Evolutionary conservation across 352 stramenopile species (phyloP).

Genomic region (Phytophthora capsici): DNA sequence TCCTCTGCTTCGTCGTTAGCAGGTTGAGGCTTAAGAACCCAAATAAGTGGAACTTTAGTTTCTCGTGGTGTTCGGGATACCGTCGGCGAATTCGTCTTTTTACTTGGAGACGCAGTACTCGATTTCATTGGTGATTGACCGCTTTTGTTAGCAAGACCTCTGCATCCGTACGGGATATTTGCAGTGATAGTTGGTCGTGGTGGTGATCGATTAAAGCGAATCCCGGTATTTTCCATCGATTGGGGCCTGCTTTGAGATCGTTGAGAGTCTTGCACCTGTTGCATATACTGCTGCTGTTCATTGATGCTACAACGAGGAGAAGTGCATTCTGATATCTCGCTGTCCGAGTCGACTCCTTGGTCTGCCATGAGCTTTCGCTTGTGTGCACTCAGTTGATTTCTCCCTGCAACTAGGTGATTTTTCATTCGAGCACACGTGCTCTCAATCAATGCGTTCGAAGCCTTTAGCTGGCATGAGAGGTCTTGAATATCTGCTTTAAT

Average conservation of each 20-base stretch:
- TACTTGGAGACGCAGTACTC: conserved; percentile 2
- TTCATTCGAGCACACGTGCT: conserved; percentile 69
- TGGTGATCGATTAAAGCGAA: conserved; percentile 35
- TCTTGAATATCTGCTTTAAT: conserved; percentile 71
- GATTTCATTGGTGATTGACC: conserved; percentile 14
- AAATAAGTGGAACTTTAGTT: conserved; percentile 32
- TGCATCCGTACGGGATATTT: conserved; percentile 31
- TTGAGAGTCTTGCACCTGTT: conserved; percentile 20
- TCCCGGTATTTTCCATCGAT: conserved; percentile 13
- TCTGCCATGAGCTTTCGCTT: conserved; percentile 43
- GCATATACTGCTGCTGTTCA: conserved; percentile 25
- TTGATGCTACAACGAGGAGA: conserved; percentile 29
- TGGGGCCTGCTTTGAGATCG: conserved; percentile 14
- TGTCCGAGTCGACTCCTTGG: conserved; percentile 28
- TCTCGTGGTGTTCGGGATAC: conserved; percentile 18
- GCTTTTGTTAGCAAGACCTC: conserved; percentile 18
- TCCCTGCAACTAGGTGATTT: conserved; percentile 48
- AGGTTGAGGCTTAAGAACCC: conserved; percentile 27
- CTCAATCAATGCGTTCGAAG: conserved; percentile 59
- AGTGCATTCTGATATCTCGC: conserved; percentile 27
- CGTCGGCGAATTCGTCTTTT: conserved; percentile 8
- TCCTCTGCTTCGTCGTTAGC: conserved; percentile 13
- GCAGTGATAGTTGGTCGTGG: conserved; percentile 18
- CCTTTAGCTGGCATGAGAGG: conserved; percentile 61
- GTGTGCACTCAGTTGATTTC: conserved; percentile 63